Conservation (phyloP, 345 rosid genomes). For the Turritis glabra region DNA sequence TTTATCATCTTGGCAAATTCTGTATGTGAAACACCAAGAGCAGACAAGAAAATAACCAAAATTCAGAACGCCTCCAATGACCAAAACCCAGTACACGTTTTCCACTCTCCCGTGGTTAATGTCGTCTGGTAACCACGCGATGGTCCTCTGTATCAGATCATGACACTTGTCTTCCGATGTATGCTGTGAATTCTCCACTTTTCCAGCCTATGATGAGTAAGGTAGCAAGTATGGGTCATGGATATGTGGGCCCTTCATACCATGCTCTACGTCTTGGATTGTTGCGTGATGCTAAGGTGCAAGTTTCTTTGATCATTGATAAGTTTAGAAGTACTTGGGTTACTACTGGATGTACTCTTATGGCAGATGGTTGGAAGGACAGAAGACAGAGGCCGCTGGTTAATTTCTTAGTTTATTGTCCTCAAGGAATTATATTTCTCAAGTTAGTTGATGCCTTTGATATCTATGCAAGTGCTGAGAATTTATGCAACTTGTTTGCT, state of each 20-base stretch:
- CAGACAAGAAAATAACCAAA: constrained; percentile 46
- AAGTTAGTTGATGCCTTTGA: constrained; percentile 5
- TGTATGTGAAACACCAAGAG: constrained; percentile 37
- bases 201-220: constrained; percentile 1
- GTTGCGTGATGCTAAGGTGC: neutral
- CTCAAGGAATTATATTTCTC: constrained; percentile 1
- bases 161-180: neutral
- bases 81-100: constrained; percentile 44
- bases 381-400: neutral
- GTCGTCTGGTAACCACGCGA: constrained; percentile 50
- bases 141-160: constrained; percentile 38
- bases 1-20: constrained; percentile 8
- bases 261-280: neutral
- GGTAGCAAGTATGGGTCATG: constrained; percentile 3
- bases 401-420: neutral
- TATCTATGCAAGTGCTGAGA: neutral
- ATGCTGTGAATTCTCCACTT: neutral
- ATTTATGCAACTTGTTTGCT: constrained; percentile 1
- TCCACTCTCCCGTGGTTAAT: constrained; percentile 50
- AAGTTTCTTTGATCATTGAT: constrained; percentile 7
- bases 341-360: neutral
- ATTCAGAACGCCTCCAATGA: constrained; percentile 38
- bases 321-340: constrained; percentile 3
- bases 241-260: neutral
- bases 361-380: constrained; percentile 4